phyloP scores from a whole-genome alignment of 768 basidiomycete genomes.

The Coprinopsis cinerea region DNA sequence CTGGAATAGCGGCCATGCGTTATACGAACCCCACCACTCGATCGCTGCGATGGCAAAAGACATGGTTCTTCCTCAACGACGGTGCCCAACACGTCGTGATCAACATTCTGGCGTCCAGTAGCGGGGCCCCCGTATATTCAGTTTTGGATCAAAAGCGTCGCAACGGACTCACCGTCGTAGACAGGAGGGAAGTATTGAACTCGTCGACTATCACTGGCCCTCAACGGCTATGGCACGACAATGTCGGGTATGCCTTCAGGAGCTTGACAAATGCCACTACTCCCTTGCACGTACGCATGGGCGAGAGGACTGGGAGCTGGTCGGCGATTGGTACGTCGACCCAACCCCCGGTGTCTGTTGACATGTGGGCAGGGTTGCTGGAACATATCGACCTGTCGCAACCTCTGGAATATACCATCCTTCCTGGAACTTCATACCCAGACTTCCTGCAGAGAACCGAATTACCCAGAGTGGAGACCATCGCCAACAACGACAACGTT shows the following conservation, averaged over 20 bases:
- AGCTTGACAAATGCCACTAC: conserved; percentile 22
- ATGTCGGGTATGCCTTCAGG: conserved; percentile 54
- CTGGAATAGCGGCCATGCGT: conserved; percentile 57
- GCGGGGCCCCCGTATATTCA: conserved; percentile 45
- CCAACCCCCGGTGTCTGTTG: conserved; percentile 49
- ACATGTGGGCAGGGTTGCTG: conserved; percentile 63
- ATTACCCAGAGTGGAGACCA: conserved; percentile 24
- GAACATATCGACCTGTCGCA: conserved; percentile 30
- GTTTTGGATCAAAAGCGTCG: conserved; percentile 63
- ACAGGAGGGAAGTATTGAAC: conserved; percentile 23
- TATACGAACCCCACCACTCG: conserved; percentile 60
- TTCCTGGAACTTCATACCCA: conserved; percentile 40
- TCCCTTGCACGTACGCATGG: conserved; percentile 33
- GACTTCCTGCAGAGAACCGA: conserved; percentile 35
- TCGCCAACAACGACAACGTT: conserved; percentile 42
- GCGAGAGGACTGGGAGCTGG: conserved; percentile 55
- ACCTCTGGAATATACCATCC: conserved; percentile 48
- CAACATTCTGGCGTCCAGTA: conserved; percentile 40
- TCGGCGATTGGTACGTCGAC: conserved; percentile 55
- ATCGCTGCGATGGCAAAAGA: conserved; percentile 56
- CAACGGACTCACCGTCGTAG: conserved; percentile 35
- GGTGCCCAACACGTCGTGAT: conserved; percentile 62
- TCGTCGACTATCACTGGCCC: conserved; percentile 13
- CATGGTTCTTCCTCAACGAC: conserved; percentile 66
- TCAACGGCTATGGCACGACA: conserved; percentile 55